phyloP scores from a whole-genome alignment of 257 asterid species.

The Cruciata laevipes region DNA sequence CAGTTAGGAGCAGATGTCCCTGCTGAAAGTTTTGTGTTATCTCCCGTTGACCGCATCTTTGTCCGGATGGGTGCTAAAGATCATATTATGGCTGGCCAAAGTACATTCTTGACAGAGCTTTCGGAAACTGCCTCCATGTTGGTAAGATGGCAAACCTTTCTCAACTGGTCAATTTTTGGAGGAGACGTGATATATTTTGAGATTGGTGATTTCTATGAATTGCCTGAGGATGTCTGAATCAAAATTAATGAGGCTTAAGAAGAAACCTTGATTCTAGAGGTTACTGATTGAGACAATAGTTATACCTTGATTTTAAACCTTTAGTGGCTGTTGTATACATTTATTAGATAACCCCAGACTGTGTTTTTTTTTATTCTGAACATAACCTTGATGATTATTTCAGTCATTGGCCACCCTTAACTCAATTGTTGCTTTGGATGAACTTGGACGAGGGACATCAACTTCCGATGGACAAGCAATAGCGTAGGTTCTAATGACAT shows the following conservation, averaged over 20 bases:
- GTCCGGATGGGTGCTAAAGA: conserved; percentile 99
- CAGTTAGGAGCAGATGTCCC: conserved; percentile 98
- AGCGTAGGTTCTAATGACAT: conserved; percentile 59
- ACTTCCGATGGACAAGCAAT: conserved; percentile 99
- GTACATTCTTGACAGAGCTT: conserved; percentile 94
- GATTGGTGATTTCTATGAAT: not conserved
- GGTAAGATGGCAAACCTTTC: conserved; percentile 37
- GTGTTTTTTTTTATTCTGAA: conserved; percentile 9
- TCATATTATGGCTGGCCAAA: conserved; percentile 92
- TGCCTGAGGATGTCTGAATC: not conserved
- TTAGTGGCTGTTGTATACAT: not conserved
- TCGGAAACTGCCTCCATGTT: conserved; percentile 93
- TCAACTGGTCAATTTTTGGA: not conserved
- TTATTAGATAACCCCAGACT: not conserved
- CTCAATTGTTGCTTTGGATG: conserved; percentile 92
- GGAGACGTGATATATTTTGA: not conserved
- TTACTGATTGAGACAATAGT: not conserved
- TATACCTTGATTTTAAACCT: not conserved
- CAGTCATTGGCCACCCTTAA: conserved; percentile 71
- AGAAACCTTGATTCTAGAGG: not conserved
- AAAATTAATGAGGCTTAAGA: not conserved
- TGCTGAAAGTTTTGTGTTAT: conserved; percentile 62
- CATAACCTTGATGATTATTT: conserved; percentile 19
- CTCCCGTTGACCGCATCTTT: conserved; percentile 79
- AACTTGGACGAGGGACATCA: conserved; percentile 96